phyloP scores from a whole-genome alignment of 352 stramenopile genomes.

The Phytophthora syringae region DNA sequence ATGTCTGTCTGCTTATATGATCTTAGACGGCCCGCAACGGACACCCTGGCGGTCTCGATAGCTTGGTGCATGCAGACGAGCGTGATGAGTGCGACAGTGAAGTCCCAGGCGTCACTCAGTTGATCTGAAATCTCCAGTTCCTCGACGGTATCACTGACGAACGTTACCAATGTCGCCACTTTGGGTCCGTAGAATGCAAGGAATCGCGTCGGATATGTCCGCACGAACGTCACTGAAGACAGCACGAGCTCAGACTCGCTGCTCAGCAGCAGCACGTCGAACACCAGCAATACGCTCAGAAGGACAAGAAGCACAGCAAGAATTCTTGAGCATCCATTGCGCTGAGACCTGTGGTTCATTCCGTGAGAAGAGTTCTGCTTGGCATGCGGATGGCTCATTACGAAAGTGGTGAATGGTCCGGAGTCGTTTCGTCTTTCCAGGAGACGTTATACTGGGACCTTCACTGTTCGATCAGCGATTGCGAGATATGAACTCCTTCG shows the following conservation, averaged over 20 bases:
- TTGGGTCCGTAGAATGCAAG: slow-evolving; percentile 45
- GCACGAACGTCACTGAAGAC: slow-evolving; percentile 18
- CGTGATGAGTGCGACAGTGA: slow-evolving; percentile 39
- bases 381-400: neutral
- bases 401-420: too few relatives aligned
- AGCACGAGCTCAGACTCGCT: slow-evolving; percentile 9
- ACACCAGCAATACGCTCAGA: neutral
- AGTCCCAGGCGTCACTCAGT: slow-evolving; percentile 38
- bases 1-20: slow-evolving; percentile 6
- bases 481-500: too few relatives aligned
- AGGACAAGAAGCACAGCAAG: slow-evolving; percentile 1
- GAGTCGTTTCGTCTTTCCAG: too few relatives aligned
- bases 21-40: slow-evolving; percentile 4
- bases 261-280: slow-evolving; percentile 12
- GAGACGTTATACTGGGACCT: too few relatives aligned
- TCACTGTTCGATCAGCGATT: too few relatives aligned
- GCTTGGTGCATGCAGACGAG: slow-evolving; percentile 42
- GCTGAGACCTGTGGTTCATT: too few relatives aligned
- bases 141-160: slow-evolving; percentile 9
- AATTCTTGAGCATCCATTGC: neutral
- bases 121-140: slow-evolving; percentile 36
- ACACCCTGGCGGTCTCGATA: slow-evolving; percentile 30
- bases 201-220: slow-evolving; percentile 37
- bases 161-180: slow-evolving; percentile 8
- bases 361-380: neutral